Conservation (phyloP, 2,329 filamentous ascomycete genomes). For the Aspergillus hortae region DNA sequence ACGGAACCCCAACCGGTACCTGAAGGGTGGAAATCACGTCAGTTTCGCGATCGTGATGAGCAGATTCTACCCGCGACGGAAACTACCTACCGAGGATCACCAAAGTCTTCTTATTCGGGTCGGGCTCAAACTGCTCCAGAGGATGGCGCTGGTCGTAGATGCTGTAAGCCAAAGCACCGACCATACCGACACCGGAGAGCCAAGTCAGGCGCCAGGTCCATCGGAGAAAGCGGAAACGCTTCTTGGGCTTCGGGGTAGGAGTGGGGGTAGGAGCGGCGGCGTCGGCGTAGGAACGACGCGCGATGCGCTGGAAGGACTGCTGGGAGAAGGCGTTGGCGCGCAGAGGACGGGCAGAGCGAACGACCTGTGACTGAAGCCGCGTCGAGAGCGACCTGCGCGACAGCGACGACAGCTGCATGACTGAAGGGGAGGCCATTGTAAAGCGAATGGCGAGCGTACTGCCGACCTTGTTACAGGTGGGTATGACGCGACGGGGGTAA, state of each 20-base stretch:
- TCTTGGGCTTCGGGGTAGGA: conserved; percentile 43
- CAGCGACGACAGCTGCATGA: conserved; percentile 33
- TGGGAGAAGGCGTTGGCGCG: conserved; percentile 18
- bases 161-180: conserved; percentile 71
- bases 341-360: conserved; percentile 26
- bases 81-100: conserved; percentile 76
- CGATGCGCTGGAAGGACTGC: conserved; percentile 31
- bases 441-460: conserved; percentile 32
- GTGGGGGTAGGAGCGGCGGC: conserved; percentile 21
- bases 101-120: conserved; percentile 92
- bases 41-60: neutral
- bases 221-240: conserved; percentile 66
- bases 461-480: conserved; percentile 30
- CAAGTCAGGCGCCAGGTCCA: conserved; percentile 84
- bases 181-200: conserved; percentile 65
- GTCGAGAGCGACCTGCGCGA: conserved; percentile 36
- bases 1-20: conserved; percentile 96
- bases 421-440: conserved; percentile 27
- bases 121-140: conserved; percentile 70
- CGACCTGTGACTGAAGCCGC: conserved; percentile 15
- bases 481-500: conserved; percentile 14
- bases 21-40: conserved; percentile 33
- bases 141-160: conserved; percentile 83
- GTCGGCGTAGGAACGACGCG: conserved; percentile 52
- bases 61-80: conserved; percentile 3